Evolutionary conservation across 192 early-diverging fungal genomes (phyloP), one percentile per base, ranked within the genome.

Genomic region (Backusella luteola): DNA sequence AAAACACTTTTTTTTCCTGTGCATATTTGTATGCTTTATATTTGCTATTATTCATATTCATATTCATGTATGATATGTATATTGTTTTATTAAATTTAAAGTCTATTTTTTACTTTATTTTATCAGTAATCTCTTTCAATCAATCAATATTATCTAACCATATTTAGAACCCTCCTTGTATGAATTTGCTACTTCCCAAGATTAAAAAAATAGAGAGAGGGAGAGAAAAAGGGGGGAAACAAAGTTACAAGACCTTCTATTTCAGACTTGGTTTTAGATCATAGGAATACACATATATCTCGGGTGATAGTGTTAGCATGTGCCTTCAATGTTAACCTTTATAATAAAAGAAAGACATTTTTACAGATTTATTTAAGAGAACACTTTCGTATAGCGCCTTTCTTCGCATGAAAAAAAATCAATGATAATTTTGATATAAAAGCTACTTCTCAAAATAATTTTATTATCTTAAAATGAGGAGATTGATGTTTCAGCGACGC

Each of bases 341-440:
- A 63, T 59, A 63, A 63, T 29, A 23, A 12, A 29, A 29, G 21
- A 29, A 26, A 12, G 38, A 14, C 26, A 29, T 44, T 44, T 44
- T 3, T 14, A 39, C 12, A 7, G 8, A 12, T 12, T 12, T 39
- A 12, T 17, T 19, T 17, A 49, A 49, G 21, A 56, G 9, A 29
- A 63, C 1, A 56, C 21, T 29, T 29, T 63, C 2, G 4, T 26
- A 23, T 1, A 29, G 4, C 11, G 12, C 56, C 0, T n/a, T 2
- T 29, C 56, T 63, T 63, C 56, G 29, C 56, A 63, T 63, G 56
- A 29, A 63, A 63, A 63, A 63, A 59, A 26, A 49, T 39, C n/a
- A 21, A 5, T 19, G 19, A 53, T n/a, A 8, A 2, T 23, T 53
- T 53, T 0, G 8, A 59, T 26, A 26, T 59, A 26, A 26, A 59